A percentile compares a stretch with the other conserved stretches of the same genome.
Evolutionary conservation across 192 early-diverging fungal genomes (phyloP).

Genomic region (Anaeromyces robustus): DNA sequence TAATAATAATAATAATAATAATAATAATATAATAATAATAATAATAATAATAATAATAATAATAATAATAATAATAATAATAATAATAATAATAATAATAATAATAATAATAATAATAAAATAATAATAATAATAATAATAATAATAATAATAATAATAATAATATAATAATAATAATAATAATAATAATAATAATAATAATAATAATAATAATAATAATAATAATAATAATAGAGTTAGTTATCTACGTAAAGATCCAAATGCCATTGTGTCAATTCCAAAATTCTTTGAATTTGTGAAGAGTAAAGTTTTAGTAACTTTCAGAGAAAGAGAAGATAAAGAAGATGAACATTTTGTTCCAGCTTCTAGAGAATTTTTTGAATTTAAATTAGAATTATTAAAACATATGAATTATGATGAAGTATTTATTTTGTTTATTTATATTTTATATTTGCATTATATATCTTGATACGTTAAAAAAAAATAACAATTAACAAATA

Average conservation of each 20-base stretch:
- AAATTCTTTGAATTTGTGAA: constrained; percentile 63
- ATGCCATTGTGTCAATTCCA: constrained; percentile 25
- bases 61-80: not conserved
- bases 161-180: not conserved
- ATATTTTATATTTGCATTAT: too few species aligned
- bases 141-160: not conserved
- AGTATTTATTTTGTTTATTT: constrained; percentile 1
- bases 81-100: not conserved
- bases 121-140: not conserved
- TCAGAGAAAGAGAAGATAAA: constrained; percentile 32
- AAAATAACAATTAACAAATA: too few species aligned
- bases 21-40: not conserved
- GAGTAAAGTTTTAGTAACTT: constrained; percentile 53
- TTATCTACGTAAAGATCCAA: constrained; percentile 16
- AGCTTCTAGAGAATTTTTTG: constrained; percentile 10
- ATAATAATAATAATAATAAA: not conserved
- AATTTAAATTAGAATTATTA: constrained; percentile 32
- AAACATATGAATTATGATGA: constrained; percentile 52
- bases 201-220: not conserved
- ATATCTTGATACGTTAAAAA: too few species aligned
- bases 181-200: not conserved
- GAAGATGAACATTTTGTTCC: constrained; percentile 17
- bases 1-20: not conserved
- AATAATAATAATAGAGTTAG: constrained; percentile 2
- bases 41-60: not conserved